Conservation (phyloP, 768 basidiomycete genomes). For the Cystofilobasidium macerans region DNA sequence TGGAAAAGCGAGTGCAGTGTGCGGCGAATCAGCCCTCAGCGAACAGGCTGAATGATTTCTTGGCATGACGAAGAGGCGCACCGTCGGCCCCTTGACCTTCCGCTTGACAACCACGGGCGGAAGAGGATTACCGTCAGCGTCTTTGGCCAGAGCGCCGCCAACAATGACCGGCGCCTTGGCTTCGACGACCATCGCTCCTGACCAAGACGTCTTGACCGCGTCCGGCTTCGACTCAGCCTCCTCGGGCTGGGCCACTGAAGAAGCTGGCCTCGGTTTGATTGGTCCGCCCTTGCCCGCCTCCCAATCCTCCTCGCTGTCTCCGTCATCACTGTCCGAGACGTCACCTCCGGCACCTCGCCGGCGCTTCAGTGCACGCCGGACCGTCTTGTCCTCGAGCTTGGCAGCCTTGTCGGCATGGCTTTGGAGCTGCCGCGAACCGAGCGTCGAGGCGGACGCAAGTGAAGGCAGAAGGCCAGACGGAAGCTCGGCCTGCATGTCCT, state of each 20-base stretch:
- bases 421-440: slow-evolving; percentile 59
- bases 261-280: slow-evolving; percentile 12
- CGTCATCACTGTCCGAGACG: slow-evolving; percentile 1
- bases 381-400: slow-evolving; percentile 28
- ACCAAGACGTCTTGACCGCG: slow-evolving; percentile 22
- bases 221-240: slow-evolving; percentile 7
- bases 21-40: background rate
- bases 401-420: slow-evolving; percentile 38
- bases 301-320: slow-evolving; percentile 24
- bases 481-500: slow-evolving; percentile 67
- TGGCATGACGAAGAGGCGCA: background rate
- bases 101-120: slow-evolving; percentile 1
- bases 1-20: too few species aligned
- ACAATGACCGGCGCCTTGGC: slow-evolving; percentile 20
- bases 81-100: background rate
- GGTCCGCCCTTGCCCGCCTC: slow-evolving; percentile 20
- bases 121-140: slow-evolving; percentile 8
- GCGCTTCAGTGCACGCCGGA: slow-evolving; percentile 28
- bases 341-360: slow-evolving; percentile 1
- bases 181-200: slow-evolving; percentile 8
- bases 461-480: slow-evolving; percentile 56
- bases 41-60: background rate
- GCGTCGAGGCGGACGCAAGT: slow-evolving; percentile 67
- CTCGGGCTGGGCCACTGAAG: slow-evolving; percentile 24
- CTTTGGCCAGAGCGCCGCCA: slow-evolving; percentile 21